Evolutionary conservation across 768 basidiomycete species (phyloP), one percentile per base, ranked within the genome.

Genomic region (Omphalotus guepiniiformis): DNA sequence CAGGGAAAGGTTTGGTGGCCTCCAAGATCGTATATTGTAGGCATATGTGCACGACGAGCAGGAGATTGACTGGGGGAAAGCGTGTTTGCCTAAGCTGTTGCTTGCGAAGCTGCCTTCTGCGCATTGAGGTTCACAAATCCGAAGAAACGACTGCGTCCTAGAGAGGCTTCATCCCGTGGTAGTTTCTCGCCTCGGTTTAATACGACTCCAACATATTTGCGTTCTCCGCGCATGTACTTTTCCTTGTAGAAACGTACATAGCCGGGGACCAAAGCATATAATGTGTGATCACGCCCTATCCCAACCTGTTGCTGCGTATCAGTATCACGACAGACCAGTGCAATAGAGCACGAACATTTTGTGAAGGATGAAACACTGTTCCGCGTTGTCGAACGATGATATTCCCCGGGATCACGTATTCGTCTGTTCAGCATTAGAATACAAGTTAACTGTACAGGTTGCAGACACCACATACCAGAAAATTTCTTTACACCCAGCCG

Each of bases 361-460:
- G 93, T 1, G 94, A 95, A 4, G 95, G 83, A 61, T 95, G 93
- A 69, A 96, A 95, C 42, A 85, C 73, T 0, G 88, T 87, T 7
- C 96, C 96, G 53, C 96, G 79, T 65, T 99, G 96, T 37, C 96
- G 80, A 26, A 98, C 83, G 61, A 99, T 88, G 57, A 99, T 97
- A 71, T 95, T 91, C 35, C 96, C 96, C 7, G 96, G 91, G 21
- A 89, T 78, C 21, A 97, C 93, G 66, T 77, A 79, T 66, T 97
- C 85, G 61, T 96, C 95, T 97, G 51, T 41, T 49, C 26, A 21
- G 53, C 53, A 51, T 55, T 51, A 49, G 8, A 9, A 46, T 37
- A 42, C 41, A 41, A 39, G 45, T 48, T 19, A 44, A 28, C 16
- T 8, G 2, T 30, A 44, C 28, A 43, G 28, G n/a, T n/a, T n/a